Conservation (phyloP, 495 filamentous ascomycete species). For the Podospora tetraspora region DNA sequence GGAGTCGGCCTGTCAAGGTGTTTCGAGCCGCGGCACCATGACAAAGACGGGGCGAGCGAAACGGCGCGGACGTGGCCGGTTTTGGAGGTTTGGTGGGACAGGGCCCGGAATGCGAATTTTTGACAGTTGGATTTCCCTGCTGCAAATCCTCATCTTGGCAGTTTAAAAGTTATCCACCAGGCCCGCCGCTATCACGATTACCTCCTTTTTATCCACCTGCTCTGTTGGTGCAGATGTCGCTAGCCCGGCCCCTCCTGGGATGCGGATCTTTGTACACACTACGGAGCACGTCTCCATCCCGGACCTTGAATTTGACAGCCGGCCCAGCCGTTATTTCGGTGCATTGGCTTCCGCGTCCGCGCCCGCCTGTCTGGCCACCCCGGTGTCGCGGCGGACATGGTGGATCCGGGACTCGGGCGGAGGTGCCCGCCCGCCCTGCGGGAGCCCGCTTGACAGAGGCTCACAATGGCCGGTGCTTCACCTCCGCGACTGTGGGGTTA, state of each 20-base stretch:
- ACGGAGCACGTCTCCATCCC: neutral
- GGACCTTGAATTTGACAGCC: neutral
- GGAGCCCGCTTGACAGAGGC: too few relatives aligned
- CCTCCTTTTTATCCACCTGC: neutral
- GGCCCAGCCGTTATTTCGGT: neutral
- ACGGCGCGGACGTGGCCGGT: neutral
- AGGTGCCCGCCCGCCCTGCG: too few relatives aligned
- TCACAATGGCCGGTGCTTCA: neutral
- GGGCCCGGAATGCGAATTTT: neutral
- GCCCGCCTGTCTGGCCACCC: neutral
- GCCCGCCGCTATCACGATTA: neutral
- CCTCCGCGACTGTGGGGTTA: neutral
- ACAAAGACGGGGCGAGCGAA: neutral
- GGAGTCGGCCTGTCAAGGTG: too few relatives aligned
- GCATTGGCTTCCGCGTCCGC: neutral
- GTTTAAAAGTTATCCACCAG: neutral
- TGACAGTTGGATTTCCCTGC: neutral
- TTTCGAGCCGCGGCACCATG: neutral
- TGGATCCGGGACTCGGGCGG: neutral
- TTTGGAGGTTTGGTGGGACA: neutral
- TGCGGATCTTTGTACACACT: neutral
- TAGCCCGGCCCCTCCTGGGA: neutral
- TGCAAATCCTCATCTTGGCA: neutral
- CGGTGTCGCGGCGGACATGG: neutral
- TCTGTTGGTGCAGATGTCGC: neutral